phyloP scores from a whole-genome alignment of 495 filamentous ascomycete genomes.

The Xylaria acuta region DNA sequence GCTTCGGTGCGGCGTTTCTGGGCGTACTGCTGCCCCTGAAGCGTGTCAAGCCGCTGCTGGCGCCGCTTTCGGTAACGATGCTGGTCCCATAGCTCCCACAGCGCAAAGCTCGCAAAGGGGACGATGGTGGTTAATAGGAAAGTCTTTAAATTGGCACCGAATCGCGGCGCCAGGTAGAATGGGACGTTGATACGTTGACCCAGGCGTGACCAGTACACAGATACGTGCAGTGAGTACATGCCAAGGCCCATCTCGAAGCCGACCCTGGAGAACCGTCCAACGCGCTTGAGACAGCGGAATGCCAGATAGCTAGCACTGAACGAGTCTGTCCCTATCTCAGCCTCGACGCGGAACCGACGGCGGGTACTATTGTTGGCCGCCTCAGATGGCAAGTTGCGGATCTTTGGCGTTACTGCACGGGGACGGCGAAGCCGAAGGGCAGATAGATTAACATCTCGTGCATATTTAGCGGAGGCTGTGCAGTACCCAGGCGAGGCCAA shows the following conservation, averaged over 20 bases:
- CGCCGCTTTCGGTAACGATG: neutral
- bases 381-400: neutral
- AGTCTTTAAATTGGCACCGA: neutral
- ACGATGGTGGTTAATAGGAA: neutral
- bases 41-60: neutral
- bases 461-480: neutral
- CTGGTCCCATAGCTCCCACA: conserved; percentile 1
- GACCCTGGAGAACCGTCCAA: neutral
- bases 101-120: neutral
- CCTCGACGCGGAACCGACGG: neutral
- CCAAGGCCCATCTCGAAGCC: conserved; percentile 1
- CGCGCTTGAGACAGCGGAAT: conserved; percentile 1
- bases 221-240: neutral
- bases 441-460: neutral
- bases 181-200: neutral
- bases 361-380: neutral
- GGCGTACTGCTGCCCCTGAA: neutral
- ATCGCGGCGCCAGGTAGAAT: neutral
- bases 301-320: neutral
- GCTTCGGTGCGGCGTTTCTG: neutral
- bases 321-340: neutral
- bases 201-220: neutral
- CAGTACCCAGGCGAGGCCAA: neutral
- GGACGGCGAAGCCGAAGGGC: neutral
- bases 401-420: neutral